phyloP scores from a whole-genome alignment of 306 rosid genomes.

The Cicer cuneatum region DNA sequence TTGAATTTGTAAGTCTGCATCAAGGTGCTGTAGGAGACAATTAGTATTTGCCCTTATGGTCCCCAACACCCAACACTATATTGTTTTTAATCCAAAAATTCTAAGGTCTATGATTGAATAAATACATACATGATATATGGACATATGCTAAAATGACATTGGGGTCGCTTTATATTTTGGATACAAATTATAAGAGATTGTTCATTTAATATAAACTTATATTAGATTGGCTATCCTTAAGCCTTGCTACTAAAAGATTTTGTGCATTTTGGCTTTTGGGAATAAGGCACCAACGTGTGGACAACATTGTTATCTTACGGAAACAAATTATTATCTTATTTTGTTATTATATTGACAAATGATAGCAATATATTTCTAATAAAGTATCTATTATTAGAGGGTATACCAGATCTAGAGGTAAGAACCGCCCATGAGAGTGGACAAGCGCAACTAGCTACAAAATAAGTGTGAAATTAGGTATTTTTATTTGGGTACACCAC shows the following conservation, averaged over 20 bases:
- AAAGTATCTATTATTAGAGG: too few relatives aligned
- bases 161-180: conserved; percentile 2
- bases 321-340: too few relatives aligned
- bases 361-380: too few relatives aligned
- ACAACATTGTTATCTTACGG: too few relatives aligned
- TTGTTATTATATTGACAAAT: too few relatives aligned
- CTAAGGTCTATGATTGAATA: not conserved
- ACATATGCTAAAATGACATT: not conserved
- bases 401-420: too few relatives aligned
- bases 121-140: not conserved
- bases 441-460: too few relatives aligned
- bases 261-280: too few relatives aligned
- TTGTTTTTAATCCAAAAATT: not conserved
- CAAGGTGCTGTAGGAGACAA: conserved; percentile 37
- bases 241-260: not conserved
- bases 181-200: not conserved
- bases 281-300: too few relatives aligned
- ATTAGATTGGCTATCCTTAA: not conserved
- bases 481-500: too few relatives aligned
- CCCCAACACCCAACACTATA: conserved; percentile 38
- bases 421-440: too few relatives aligned
- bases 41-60: conserved; percentile 32
- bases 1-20: conserved; percentile 38
- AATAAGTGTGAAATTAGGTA: too few relatives aligned
- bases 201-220: not conserved